Evolutionary conservation across 768 basidiomycete genomes (phyloP).

Genomic region (Mycena chlorophos): DNA sequence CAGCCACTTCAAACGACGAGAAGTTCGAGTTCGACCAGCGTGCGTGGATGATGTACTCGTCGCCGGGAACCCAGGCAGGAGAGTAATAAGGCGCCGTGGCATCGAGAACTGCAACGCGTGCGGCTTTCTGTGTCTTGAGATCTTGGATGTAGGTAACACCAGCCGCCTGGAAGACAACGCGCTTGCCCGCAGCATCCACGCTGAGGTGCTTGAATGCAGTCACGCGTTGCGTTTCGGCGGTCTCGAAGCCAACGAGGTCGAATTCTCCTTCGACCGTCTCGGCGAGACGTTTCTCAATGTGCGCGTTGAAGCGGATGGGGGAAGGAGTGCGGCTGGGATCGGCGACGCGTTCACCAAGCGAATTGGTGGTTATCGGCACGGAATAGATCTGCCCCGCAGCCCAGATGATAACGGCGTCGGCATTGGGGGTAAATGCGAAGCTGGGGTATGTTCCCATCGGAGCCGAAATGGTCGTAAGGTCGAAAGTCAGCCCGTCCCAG

Average conservation of each 20-base stretch:
- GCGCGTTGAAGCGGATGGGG: slow-evolving; percentile 59
- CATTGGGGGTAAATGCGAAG: slow-evolving; percentile 64
- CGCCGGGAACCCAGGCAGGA: slow-evolving; percentile 60
- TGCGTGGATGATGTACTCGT: slow-evolving; percentile 58
- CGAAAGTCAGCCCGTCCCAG: slow-evolving; percentile 72
- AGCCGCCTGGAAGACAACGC: slow-evolving; percentile 67
- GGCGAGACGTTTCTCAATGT: slow-evolving; percentile 63
- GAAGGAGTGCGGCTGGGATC: slow-evolving; percentile 37
- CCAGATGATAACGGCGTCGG: slow-evolving; percentile 69
- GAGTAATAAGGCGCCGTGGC: slow-evolving; percentile 59
- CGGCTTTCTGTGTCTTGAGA: slow-evolving; percentile 33
- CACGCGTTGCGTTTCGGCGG: slow-evolving; percentile 53
- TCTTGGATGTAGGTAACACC: slow-evolving; percentile 56
- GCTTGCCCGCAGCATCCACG: slow-evolving; percentile 53
- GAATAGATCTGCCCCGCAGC: slow-evolving; percentile 69
- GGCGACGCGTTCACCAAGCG: slow-evolving; percentile 51
- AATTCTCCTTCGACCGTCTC: slow-evolving; percentile 53
- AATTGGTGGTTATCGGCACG: slow-evolving; percentile 56
- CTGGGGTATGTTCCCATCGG: slow-evolving; percentile 83
- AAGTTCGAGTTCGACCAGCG: slow-evolving; percentile 69
- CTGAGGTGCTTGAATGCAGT: slow-evolving; percentile 62
- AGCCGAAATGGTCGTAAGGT: slow-evolving; percentile 60
- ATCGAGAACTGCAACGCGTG: slow-evolving; percentile 50
- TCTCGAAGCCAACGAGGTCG: slow-evolving; percentile 56
- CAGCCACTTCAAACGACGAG: slow-evolving; percentile 64